These are phyloP conservation scores for Heracleum sosnowskyi DNA, from an alignment of 129 eudicot species.

Conservation along the genomic window DNA sequence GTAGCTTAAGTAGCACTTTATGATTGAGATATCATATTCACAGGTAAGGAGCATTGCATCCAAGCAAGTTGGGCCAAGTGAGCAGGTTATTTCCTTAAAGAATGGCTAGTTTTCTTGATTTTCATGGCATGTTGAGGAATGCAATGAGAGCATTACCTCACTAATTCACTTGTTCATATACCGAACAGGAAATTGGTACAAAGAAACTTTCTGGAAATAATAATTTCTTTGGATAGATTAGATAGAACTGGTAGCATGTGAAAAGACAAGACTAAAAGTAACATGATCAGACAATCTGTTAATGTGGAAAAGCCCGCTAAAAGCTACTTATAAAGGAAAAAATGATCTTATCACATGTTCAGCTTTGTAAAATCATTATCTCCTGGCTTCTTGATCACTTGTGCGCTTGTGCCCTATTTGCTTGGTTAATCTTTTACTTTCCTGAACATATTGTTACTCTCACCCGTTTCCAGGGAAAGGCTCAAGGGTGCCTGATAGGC, in stretches of 20 bases:
- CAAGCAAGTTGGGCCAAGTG: constrained; percentile 80
- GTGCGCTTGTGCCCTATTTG: background rate
- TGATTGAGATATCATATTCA: constrained; percentile 5
- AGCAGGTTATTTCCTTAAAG: constrained; percentile 44
- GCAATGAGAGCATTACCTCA: no score
- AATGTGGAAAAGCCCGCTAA: background rate
- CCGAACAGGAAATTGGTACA: background rate
- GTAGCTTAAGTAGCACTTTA: background rate
- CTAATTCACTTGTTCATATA: background rate
- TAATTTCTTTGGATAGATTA: background rate
- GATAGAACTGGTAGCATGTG: background rate
- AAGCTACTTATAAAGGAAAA: background rate
- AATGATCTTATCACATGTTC: background rate
- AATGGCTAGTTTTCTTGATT: background rate
- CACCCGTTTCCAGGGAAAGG: constrained; percentile 48
- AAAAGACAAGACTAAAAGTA: background rate
- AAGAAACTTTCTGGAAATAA: background rate
- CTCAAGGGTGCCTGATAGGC: constrained; percentile 84
- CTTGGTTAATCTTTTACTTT: background rate
- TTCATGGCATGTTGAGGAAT: background rate
- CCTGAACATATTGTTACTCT: background rate
- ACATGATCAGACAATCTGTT: background rate
- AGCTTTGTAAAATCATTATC: background rate
- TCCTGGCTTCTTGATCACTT: background rate
- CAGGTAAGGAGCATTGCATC: constrained; percentile 85